Conservation (phyloP, 1,284 basidiomycete genomes). For the Vanrija sp. region DNA sequence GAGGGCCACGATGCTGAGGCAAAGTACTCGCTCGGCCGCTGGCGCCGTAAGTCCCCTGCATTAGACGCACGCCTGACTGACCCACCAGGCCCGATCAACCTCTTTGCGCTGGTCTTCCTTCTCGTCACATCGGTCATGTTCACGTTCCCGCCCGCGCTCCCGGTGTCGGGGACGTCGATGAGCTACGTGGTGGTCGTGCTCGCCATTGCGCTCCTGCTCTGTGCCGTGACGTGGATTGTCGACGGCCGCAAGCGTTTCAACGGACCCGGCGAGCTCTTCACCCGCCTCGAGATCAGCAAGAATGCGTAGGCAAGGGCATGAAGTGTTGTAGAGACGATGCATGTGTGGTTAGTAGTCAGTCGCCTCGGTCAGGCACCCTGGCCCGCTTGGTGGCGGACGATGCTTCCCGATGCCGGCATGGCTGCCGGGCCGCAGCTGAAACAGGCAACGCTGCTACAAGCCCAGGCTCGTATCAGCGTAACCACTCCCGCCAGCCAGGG, state of each 20-base stretch:
- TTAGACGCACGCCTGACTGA: constrained; percentile 13
- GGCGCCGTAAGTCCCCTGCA: constrained; percentile 24
- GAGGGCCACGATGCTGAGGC: constrained; percentile 29
- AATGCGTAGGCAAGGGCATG: constrained; percentile 55
- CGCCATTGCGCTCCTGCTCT: constrained; percentile 33
- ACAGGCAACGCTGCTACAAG: too few relatives aligned
- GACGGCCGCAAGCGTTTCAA: constrained; percentile 44
- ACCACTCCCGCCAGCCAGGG: too few relatives aligned
- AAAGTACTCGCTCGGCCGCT: constrained; percentile 36
- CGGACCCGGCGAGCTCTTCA: constrained; percentile 45
- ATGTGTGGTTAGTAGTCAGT: too few relatives aligned
- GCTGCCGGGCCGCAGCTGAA: too few relatives aligned
- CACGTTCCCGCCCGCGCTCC: constrained; percentile 52
- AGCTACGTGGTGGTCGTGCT: constrained; percentile 50
- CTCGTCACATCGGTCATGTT: constrained; percentile 52
- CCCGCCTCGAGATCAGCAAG: constrained; percentile 60
- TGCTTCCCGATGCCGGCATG: too few relatives aligned
- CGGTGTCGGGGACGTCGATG: constrained; percentile 47
- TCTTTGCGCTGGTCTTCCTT: constrained; percentile 46
- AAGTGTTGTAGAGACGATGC: constrained; percentile 15
- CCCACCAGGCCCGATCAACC: constrained; percentile 43
- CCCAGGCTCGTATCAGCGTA: too few relatives aligned
- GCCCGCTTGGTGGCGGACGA: too few relatives aligned
- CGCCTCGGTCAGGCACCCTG: too few relatives aligned
- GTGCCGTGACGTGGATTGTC: constrained; percentile 40